Evolutionary conservation across 768 basidiomycete genomes (phyloP), one percentile per base, ranked within the genome.

Genomic region (Lactarius psammicola): DNA sequence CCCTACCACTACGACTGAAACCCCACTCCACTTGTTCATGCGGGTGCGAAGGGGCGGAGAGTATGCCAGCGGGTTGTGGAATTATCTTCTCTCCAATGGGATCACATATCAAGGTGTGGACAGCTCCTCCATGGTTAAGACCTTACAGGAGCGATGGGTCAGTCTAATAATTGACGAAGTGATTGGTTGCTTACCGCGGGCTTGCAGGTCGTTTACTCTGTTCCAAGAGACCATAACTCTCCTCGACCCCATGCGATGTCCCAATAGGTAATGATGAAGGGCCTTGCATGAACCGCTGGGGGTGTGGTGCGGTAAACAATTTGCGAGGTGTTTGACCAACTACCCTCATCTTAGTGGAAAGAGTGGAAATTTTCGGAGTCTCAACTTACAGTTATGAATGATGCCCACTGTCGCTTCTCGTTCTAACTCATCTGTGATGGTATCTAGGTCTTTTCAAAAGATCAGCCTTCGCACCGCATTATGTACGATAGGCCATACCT

Each of bases 301-400:
- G 93, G 80, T 97, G 95, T 2, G 91, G 83, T 0, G 77, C 71
- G 9, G 76, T 81, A 75, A 97, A 98, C 9, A 97, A 82, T 72
- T 93, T 94, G 31, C 87, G 82, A 11, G 95, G 95, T 0, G 95
- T 96, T 77, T 96, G 94, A 17, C 95, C 95, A 69, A 97, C 91
- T 93, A 68, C 55, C 38, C 17, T 44, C 8, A 40, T 49, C 28
- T 56, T 46, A 64, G 57, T 23, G 23, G 23, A 36, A 26, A 54
- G 30, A 30, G 30, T 23, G 26, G 46, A 31, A 8, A 36, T 15
- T 6, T 42, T 54, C 34, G n/a, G 34, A n/a, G 33, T 26, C 11
- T 26, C 17, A n/a, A 72, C 83, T 44, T 70, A 92, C 92, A 98
- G 68, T 96, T 96, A 75, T 96, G 94, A 57, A 97, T 95, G 63